Evolutionary conservation across 2,329 filamentous ascomycete species (phyloP), one percentile per base, ranked within the genome.

Genomic region (Cercospora canescens): DNA sequence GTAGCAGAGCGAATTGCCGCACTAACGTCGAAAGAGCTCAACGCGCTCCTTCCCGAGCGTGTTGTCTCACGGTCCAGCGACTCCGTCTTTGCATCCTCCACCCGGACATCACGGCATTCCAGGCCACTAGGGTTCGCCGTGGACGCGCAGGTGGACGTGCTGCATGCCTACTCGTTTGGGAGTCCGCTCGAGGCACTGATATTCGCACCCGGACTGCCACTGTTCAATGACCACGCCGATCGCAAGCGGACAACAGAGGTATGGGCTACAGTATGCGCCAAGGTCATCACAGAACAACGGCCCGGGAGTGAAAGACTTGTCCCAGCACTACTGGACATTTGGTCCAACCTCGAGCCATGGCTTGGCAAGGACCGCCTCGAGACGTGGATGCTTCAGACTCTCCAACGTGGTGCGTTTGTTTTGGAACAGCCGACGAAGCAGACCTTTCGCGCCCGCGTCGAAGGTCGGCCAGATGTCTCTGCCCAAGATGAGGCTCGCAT

Each of bases 301-400:
- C 88, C 87, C 34, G 91, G 88, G 62, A 89, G 90, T 70, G 91
- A 95, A 76, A 89, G 91, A 64, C 90, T 97, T 64, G 85, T 97
- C 65, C 89, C 92, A 69, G 90, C 91, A 56, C 88, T 97, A 35
- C 85, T 99, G 59, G 94, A 95, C 78, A 89, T 92, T 64, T 98
- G 93, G 91, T 89, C 92, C 60, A 85, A 88, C 63, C 91, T 94
- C 85, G 89, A 92, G 68, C 90, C 94, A 78, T 98, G 94, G 94
- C 91, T 92, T 45, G 93, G 93, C 64, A 93, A 91, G 74, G 88
- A 90, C 71, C 95, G 93, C 70, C 89, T 99, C 84, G 94, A 97
- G 80, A 91, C 93, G 80, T 98, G 94, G 78, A 86, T 99, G 12
- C 95, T 97, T 91, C 92, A 95, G 76, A 92, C 96, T 67, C 86